A percentile compares a stretch with the other conserved stretches of the same genome.
Conservation (phyloP, 345 rosid species). For the Citrus glauca region DNA sequence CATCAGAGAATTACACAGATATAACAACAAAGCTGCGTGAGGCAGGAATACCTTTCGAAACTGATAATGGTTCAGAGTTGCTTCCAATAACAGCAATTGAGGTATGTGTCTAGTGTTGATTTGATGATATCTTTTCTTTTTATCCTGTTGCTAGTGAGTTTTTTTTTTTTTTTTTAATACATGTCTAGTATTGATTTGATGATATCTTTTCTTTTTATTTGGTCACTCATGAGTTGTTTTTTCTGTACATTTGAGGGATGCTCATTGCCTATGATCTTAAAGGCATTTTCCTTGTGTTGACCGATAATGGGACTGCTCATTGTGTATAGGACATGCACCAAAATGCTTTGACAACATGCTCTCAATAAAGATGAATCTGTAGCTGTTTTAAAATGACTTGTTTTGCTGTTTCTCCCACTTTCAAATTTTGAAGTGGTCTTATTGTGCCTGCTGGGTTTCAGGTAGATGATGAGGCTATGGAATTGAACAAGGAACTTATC, state of each 20-base stretch:
- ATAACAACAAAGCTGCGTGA: conserved; percentile 65
- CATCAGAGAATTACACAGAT: conserved; percentile 62
- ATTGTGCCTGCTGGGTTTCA: conserved; percentile 24
- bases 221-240: neutral
- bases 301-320: neutral
- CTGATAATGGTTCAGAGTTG: conserved; percentile 91
- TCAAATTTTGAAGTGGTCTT: neutral
- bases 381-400: neutral
- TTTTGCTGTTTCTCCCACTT: neutral
- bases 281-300: neutral
- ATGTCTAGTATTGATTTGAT: neutral
- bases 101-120: conserved; percentile 34
- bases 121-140: neutral
- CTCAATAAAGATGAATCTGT: neutral
- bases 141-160: neutral
- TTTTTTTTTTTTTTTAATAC: conserved; percentile 3
- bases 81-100: conserved; percentile 69
- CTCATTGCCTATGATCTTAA: neutral
- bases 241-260: neutral
- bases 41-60: conserved; percentile 74
- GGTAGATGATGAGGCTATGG: conserved; percentile 94
- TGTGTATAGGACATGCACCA: neutral
- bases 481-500: conserved; percentile 82
- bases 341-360: neutral
- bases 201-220: neutral